Evolutionary conservation across 108 stramenopile species (phyloP).

Genomic region (Fistulifera pelliculosa): DNA sequence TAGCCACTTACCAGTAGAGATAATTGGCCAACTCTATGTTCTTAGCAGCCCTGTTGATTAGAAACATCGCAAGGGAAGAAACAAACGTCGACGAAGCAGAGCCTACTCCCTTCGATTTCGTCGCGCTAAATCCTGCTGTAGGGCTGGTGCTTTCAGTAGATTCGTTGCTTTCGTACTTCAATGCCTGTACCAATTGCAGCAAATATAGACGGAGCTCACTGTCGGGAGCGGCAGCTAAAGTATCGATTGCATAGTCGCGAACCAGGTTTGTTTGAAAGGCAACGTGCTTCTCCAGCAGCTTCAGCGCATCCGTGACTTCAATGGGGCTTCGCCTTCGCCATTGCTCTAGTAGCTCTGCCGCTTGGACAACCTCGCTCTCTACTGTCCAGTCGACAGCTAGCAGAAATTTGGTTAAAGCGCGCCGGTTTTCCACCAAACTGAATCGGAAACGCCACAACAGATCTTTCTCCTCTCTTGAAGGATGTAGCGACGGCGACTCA

Average conservation of each 20-base stretch:
- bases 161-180: constrained; percentile 84
- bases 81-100: constrained; percentile 1
- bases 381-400: constrained; percentile 94
- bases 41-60: constrained; percentile 85
- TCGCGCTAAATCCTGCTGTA: background rate
- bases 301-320: constrained; percentile 94
- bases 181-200: constrained; percentile 95
- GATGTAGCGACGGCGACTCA: constrained; percentile 73
- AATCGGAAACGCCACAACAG: constrained; percentile 95
- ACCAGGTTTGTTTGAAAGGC: constrained; percentile 86
- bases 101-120: constrained; percentile 1
- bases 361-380: constrained; percentile 90
- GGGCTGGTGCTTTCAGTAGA: constrained; percentile 7
- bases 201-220: constrained; percentile 92
- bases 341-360: constrained; percentile 86
- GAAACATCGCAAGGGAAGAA: constrained; percentile 80
- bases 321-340: constrained; percentile 92
- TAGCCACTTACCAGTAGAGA: constrained; percentile 73
- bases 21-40: constrained; percentile 89
- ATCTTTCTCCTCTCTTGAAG: constrained; percentile 86
- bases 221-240: constrained; percentile 81
- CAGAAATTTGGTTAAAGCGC: constrained; percentile 92
- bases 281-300: constrained; percentile 89
- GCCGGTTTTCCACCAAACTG: constrained; percentile 86
- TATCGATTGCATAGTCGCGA: constrained; percentile 92